Evolutionary conservation across 2,329 filamentous ascomycete species (phyloP).

Genomic region (Aureobasidium leucospermi): DNA sequence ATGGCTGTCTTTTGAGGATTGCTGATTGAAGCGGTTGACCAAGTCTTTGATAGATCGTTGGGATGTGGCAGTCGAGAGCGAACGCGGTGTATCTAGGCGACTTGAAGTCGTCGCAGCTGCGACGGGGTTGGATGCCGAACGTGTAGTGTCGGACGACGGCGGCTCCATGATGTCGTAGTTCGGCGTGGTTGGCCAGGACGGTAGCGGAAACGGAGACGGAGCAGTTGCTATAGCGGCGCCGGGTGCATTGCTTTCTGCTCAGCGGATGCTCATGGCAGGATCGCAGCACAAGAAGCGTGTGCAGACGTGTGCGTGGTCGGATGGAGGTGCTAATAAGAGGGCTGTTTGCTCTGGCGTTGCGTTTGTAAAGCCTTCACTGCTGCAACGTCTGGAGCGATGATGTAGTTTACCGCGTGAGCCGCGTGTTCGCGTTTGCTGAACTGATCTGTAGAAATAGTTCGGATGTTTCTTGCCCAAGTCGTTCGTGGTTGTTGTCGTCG

Average conservation of each 20-base stretch:
- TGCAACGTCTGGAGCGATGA: not conserved
- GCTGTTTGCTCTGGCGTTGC: slow-evolving; percentile 7
- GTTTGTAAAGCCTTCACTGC: slow-evolving; percentile 1
- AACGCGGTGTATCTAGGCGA: slow-evolving; percentile 21
- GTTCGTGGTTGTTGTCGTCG: not conserved
- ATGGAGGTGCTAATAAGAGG: not conserved
- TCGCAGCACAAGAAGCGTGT: slow-evolving; percentile 10
- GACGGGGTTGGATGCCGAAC: slow-evolving; percentile 12
- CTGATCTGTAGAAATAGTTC: not conserved
- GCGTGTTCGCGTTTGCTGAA: not conserved
- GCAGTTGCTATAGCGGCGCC: slow-evolving; percentile 11
- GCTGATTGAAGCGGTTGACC: slow-evolving; percentile 68
- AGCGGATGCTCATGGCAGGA: slow-evolving; percentile 13
- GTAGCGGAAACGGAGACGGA: not conserved
- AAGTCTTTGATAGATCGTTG: slow-evolving; percentile 74
- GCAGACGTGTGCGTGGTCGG: slow-evolving; percentile 4
- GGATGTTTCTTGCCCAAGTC: not conserved
- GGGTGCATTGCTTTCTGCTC: slow-evolving; percentile 12
- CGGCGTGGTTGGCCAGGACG: not conserved
- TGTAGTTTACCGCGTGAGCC: not conserved
- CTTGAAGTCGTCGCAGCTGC: not conserved
- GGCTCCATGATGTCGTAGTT: slow-evolving; percentile 9
- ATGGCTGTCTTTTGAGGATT: slow-evolving; percentile 9
- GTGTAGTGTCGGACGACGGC: slow-evolving; percentile 7
- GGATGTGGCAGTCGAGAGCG: slow-evolving; percentile 27